Base-by-base conservation (phyloP, 192 early-diverging fungal genomes). In the Mortierella antarctica region DNA sequence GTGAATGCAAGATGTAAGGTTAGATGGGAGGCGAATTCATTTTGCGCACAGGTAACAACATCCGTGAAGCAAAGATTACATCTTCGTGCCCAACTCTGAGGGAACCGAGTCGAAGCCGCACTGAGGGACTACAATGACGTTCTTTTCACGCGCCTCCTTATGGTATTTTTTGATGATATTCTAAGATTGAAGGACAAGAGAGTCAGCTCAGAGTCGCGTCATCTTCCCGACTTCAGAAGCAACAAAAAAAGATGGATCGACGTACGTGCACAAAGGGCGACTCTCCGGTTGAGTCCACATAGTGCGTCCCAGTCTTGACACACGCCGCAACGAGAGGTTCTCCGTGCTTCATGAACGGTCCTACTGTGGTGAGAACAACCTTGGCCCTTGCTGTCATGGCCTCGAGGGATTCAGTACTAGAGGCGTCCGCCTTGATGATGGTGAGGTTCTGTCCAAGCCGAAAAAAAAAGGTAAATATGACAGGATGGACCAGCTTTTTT, bases 31-130 rank as follows among this genome's bases (percentile, higher is more conserved):
- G 49, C 49, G 49, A 50, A 17, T 50, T 31, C 31, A 31, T 2
- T 31, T 31, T 31, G 31, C 31, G 31, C 3, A 31, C 53, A 15
- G 21, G 7, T 55, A 55, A 2, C 53, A 55, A 15, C n/a, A 20
- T 20, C n/a, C 15, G n/a, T 8, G 4, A 45, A 61, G 59, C 41
- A 61, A 61, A 61, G 1, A 31, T 68, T 76, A 76, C 94, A 97
- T 89, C 52, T 92, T 88, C 21, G 91, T 86, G 20, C 95, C 93
- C 12, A 98, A 72, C 70, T 98, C 96, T 15, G 93, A 94, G 2
- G 96, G 96, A 3, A 98, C 89, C 31, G 93, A 94, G 74, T 98
- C 97, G 76, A 97, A 98, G 5, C 96, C 97, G 73, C 94, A 96
- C 45, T 87, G 67, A 20, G 95, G 91, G 4, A 95, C 91, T 59